Percentiles rank a stretch among this genome's conserved stretches.
Conservation (phyloP, 345 rosid genomes). For the Pistacia atlantica region DNA sequence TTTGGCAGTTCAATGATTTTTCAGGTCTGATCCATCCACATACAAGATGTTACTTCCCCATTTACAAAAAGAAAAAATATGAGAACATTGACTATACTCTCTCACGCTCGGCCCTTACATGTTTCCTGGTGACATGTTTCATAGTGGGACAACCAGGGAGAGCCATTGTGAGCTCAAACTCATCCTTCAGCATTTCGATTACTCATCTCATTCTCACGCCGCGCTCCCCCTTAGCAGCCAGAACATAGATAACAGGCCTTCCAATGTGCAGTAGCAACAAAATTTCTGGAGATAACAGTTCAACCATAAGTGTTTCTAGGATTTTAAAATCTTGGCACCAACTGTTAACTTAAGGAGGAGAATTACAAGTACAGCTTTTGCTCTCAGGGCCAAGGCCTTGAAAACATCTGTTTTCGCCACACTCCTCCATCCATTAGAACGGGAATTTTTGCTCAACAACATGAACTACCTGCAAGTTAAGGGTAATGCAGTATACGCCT, state of each 20-base stretch:
- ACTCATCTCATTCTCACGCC: conserved; percentile 53
- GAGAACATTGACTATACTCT: conserved; percentile 53
- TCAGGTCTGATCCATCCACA: too few relatives aligned
- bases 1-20: too few relatives aligned
- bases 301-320: neutral
- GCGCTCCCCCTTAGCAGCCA: conserved; percentile 77
- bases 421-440: conserved; percentile 86
- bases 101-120: conserved; percentile 47
- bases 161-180: conserved; percentile 80
- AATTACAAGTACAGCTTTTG: conserved; percentile 78
- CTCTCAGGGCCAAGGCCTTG: conserved; percentile 89
- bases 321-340: neutral
- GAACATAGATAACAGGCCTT: conserved; percentile 71
- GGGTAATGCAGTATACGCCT: neutral
- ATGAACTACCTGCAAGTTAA: conserved; percentile 57
- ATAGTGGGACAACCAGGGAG: conserved; percentile 71
- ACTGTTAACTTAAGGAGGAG: neutral
- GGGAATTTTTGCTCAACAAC: conserved; percentile 73
- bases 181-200: conserved; percentile 68
- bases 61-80: neutral
- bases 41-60: neutral
- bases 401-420: conserved; percentile 82
- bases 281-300: neutral
- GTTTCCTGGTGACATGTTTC: conserved; percentile 61
- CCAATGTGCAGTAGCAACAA: conserved; percentile 55